A percentile compares a stretch with the other conserved stretches of the same genome.
Conservation (phyloP, 169 alveolate genomes). For the Cryptosporidium meleagridis region DNA sequence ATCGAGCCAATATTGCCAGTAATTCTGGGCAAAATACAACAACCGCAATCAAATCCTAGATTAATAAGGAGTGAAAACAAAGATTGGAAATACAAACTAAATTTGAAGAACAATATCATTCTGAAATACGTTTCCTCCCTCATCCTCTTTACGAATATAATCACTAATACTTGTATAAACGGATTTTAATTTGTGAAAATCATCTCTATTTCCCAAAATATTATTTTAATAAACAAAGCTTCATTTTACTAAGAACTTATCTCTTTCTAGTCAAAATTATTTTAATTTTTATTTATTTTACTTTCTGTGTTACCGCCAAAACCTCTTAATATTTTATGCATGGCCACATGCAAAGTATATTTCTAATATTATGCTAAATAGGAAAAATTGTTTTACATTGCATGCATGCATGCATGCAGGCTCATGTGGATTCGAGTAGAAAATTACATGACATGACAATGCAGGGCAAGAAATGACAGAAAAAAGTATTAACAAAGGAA, state of each 20-base stretch:
- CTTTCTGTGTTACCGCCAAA: background rate
- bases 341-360: constrained; percentile 13
- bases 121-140: background rate
- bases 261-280: background rate
- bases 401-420: constrained; percentile 5
- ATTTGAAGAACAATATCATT: too few species aligned
- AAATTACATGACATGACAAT: background rate
- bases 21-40: background rate
- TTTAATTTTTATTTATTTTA: background rate
- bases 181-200: too few species aligned
- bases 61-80: background rate
- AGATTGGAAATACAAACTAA: background rate
- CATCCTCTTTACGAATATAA: background rate
- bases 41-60: constrained; percentile 10
- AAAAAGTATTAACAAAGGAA: constrained; percentile 3
- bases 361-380: background rate
- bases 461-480: background rate
- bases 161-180: too few species aligned
- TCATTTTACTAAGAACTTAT: background rate
- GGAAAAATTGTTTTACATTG: background rate
- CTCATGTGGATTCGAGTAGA: background rate
- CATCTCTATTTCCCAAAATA: background rate
- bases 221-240: too few species aligned
- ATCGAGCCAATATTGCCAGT: constrained; percentile 5
- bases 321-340: background rate